A percentile compares a stretch with the other conserved stretches of the same genome.
Conservation (phyloP, 768 basidiomycete genomes). For the Asterophora lycoperdoides region DNA sequence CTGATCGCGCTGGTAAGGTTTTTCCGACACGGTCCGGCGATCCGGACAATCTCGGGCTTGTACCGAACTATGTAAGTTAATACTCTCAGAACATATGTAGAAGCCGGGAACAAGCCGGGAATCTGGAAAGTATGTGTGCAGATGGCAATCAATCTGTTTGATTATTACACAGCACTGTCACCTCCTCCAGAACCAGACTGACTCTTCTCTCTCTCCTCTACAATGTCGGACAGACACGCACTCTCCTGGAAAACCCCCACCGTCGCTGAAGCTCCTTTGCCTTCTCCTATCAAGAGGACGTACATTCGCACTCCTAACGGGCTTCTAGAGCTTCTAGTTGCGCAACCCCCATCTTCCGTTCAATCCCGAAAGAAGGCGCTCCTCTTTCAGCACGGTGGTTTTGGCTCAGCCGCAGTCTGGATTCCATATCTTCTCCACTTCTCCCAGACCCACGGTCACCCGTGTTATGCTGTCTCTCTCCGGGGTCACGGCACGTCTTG, state of each 20-base stretch:
- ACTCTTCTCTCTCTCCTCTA: background rate
- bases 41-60: too few relatives aligned
- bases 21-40: too few relatives aligned
- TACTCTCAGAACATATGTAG: too few relatives aligned
- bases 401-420: constrained; percentile 13
- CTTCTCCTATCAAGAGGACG: constrained; percentile 1
- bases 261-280: constrained; percentile 1
- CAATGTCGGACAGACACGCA: constrained; percentile 1
- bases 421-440: constrained; percentile 12
- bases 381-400: constrained; percentile 15
- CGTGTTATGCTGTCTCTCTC: constrained; percentile 14
- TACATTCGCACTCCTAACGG: constrained; percentile 11
- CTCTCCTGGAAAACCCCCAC: constrained; percentile 5
- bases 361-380: constrained; percentile 8
- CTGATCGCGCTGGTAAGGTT: too few relatives aligned
- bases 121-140: too few relatives aligned
- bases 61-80: too few relatives aligned
- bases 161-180: too few relatives aligned
- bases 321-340: constrained; percentile 9
- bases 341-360: constrained; percentile 1
- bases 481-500: constrained; percentile 12
- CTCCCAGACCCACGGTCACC: constrained; percentile 7
- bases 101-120: too few relatives aligned
- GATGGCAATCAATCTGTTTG: too few relatives aligned
- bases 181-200: too few relatives aligned